phyloP scores from a whole-genome alignment of 192 early-diverging fungal genomes.

The Piromyces finnis region DNA sequence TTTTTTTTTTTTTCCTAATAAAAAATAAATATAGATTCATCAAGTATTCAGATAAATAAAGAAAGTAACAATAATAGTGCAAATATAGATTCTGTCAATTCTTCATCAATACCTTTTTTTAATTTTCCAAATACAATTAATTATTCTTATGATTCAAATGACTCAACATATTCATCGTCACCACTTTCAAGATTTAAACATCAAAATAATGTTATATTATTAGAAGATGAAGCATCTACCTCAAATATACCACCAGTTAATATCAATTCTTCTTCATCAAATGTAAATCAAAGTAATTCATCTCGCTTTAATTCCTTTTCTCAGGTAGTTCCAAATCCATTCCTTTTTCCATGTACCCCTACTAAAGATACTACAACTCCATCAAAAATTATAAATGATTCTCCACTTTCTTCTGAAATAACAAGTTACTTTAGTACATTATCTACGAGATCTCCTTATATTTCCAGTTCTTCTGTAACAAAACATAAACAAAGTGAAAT shows the following conservation, averaged over 20 bases:
- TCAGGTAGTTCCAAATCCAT: neutral
- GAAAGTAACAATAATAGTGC: neutral
- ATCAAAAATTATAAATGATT: neutral
- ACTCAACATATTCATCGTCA: neutral
- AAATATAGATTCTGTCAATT: neutral
- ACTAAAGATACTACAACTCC: neutral
- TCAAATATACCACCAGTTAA: neutral
- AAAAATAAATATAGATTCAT: neutral
- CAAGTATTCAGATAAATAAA: neutral
- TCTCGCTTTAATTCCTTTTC: neutral
- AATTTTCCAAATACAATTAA: neutral
- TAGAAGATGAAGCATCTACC: neutral
- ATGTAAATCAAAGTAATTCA: neutral
- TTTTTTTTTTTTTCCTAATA: too few relatives aligned
- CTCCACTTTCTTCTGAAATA: neutral
- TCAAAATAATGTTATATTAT: neutral
- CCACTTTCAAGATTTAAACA: neutral
- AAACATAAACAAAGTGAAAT: neutral
- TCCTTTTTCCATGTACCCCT: neutral
- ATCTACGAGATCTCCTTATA: neutral
- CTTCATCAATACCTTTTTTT: neutral
- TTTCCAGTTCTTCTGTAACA: neutral
- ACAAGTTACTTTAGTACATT: neutral
- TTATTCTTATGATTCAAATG: neutral
- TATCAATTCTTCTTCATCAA: neutral